phyloP scores from a whole-genome alignment of 2,329 filamentous ascomycete genomes.

The Periconia sp. region DNA sequence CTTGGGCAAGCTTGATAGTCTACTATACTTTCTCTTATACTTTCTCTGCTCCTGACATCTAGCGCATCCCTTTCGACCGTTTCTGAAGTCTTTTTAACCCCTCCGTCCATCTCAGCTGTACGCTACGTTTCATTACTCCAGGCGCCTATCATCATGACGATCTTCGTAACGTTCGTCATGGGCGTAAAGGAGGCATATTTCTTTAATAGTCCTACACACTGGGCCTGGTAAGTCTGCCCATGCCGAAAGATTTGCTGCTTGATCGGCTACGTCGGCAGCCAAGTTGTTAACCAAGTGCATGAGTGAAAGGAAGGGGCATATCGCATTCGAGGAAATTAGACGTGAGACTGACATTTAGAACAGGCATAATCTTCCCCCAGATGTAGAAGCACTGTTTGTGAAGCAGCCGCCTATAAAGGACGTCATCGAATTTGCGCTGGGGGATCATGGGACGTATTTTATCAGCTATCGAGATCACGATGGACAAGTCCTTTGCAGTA shows the following conservation, averaged over 20 bases:
- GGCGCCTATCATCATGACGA: conserved; percentile 24
- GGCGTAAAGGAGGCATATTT: conserved; percentile 37
- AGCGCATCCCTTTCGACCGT: not conserved
- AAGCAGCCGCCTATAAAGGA: conserved; percentile 33
- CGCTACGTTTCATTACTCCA: not conserved
- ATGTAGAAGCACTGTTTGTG: conserved; percentile 37
- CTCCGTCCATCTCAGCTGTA: not conserved
- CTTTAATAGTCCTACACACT: conserved; percentile 42
- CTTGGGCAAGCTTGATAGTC: not conserved
- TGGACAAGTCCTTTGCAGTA: conserved; percentile 22
- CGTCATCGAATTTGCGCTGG: conserved; percentile 33
- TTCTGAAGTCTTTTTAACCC: not conserved
- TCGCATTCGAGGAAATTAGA: too few species aligned
- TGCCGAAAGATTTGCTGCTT: too few species aligned
- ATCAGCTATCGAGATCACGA: conserved; percentile 32
- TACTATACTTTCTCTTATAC: not conserved
- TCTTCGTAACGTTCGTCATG: conserved; percentile 35
- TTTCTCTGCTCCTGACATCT: not conserved
- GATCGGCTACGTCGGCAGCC: too few species aligned
- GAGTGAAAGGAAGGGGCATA: too few species aligned
- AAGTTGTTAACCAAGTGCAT: too few species aligned
- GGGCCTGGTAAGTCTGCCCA: conserved; percentile 34
- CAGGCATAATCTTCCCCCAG: conserved; percentile 35
- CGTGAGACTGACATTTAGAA: not conserved
- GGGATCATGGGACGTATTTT: conserved; percentile 32